Conservation (phyloP, 176 grass and related monocot species). For the Melocanna baccifera region DNA sequence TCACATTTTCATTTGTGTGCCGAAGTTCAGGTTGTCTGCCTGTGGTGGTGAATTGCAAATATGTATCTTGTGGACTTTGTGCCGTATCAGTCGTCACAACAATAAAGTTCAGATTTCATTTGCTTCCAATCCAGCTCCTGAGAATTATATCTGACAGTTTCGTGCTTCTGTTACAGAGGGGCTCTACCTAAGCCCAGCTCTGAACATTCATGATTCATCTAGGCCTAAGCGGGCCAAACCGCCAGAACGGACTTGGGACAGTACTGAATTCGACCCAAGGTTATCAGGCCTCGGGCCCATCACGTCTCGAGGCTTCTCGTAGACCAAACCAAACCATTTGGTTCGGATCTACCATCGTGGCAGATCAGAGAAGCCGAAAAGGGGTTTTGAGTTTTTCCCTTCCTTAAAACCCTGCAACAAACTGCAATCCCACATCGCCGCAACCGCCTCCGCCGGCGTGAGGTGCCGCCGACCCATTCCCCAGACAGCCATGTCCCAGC, state of each 20-base stretch:
- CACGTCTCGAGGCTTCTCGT: too few species aligned
- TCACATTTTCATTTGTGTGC: background rate
- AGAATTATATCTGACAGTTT: background rate
- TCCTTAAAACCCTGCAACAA: constrained; percentile 25
- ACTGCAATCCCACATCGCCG: background rate
- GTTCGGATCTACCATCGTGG: too few species aligned
- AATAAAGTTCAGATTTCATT: constrained; percentile 8
- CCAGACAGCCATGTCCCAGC: constrained; percentile 37
- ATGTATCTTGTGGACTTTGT: background rate
- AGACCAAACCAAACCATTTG: too few species aligned
- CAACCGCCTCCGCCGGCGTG: background rate
- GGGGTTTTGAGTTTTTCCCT: background rate
- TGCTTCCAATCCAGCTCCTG: background rate
- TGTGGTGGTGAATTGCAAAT: background rate
- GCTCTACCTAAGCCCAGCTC: too few species aligned
- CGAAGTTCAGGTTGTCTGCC: background rate
- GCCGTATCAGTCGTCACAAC: background rate
- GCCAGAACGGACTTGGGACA: too few species aligned
- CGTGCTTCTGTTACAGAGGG: too few species aligned
- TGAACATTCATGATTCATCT: too few species aligned
- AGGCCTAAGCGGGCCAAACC: too few species aligned
- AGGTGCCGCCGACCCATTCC: background rate
- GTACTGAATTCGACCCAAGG: too few species aligned
- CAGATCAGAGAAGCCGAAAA: background rate
- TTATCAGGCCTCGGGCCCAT: too few species aligned